Evolutionary conservation across 2,329 filamentous ascomycete species (phyloP), one percentile per base, ranked within the genome.

Genomic region (Pseudogymnoascus sp.): DNA sequence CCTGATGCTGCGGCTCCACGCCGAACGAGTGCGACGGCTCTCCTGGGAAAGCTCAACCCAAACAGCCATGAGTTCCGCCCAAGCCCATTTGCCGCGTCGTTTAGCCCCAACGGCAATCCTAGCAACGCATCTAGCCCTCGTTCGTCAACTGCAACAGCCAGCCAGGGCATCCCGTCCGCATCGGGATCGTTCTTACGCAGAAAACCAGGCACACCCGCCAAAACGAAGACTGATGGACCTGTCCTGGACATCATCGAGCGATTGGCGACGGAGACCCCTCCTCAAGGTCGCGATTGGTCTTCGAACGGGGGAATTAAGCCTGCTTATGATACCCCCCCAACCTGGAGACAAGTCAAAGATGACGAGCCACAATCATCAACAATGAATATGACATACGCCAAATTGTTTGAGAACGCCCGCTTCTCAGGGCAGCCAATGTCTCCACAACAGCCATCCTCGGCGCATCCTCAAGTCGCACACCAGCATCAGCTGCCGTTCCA

Each of bases 401-500:
- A 93, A 68, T 85, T 90, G 70, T 94, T 97, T 73, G 90, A 95
- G 67, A 81, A 84, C 58, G 75, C 85, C 67, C 78, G 84, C 59
- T 77, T 83, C 68, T 76, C 80, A 44, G 74, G 79, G 63, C 75
- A 79, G 60, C 77, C 86, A 0, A 79, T 87, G 58, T 84, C 87
- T 15, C 89, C 89, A 0, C 87, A 88, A 3, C 88, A 85, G 65
- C 83, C 84, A 10, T 76, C 85, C 37, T 87, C 90, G 70, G 84
- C 85, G 15, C 84, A 88, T 63, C 86, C 87, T 4, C 88, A 89
- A 63, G 81, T 91, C 66, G 81, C 90, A 36, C 92, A 94, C 69
- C 89, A 92, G 67, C 89, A 94, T 67, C 92, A 94, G 70, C 77
- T 96, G 26, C 90, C 91, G 0, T 84, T 88, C 71, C 90, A 95